Percentiles rank a stretch among this genome's conserved stretches.
Evolutionary conservation across 2,329 filamentous ascomycete genomes (phyloP).

Genomic region (Trichoderma sp.): DNA sequence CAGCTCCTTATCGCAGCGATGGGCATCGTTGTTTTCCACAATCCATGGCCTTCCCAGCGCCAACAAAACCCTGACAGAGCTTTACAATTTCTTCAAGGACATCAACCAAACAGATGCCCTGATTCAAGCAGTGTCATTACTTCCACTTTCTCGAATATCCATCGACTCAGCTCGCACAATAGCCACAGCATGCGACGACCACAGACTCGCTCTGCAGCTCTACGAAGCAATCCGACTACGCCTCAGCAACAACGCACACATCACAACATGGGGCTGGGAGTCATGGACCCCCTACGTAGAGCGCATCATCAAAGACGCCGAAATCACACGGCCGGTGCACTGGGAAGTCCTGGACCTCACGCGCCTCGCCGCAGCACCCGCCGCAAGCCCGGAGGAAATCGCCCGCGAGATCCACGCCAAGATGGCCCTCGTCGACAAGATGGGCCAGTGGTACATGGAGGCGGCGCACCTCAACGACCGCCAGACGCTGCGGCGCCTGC

Average conservation of each 20-base stretch:
- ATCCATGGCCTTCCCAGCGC: slow-evolving; percentile 7
- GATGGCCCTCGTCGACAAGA: slow-evolving; percentile 30
- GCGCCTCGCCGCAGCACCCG: neutral
- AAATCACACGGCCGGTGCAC: slow-evolving; percentile 24
- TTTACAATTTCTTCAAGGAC: slow-evolving; percentile 20
- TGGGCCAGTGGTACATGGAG: slow-evolving; percentile 32
- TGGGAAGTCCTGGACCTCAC: slow-evolving; percentile 31
- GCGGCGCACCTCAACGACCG: slow-evolving; percentile 30
- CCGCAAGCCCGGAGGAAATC: neutral
- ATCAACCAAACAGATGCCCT: slow-evolving; percentile 22
- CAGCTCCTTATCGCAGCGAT: slow-evolving; percentile 22
- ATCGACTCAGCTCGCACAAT: slow-evolving; percentile 21
- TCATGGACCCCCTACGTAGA: slow-evolving; percentile 34
- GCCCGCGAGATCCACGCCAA: slow-evolving; percentile 24
- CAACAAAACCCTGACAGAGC: slow-evolving; percentile 15
- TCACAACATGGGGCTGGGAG: slow-evolving; percentile 32
- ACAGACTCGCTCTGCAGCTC: slow-evolving; percentile 28
- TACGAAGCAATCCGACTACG: slow-evolving; percentile 23
- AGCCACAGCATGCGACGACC: slow-evolving; percentile 25
- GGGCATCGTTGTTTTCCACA: slow-evolving; percentile 21
- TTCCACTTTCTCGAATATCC: slow-evolving; percentile 11
- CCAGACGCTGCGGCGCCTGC: slow-evolving; percentile 31
- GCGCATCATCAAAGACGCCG: slow-evolving; percentile 33
- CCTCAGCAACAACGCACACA: neutral
- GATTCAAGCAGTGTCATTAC: slow-evolving; percentile 10